These are phyloP conservation scores for Eucalyptus guilfoylei DNA, from an alignment of 345 rosid species.

Conservation along the genomic window DNA sequence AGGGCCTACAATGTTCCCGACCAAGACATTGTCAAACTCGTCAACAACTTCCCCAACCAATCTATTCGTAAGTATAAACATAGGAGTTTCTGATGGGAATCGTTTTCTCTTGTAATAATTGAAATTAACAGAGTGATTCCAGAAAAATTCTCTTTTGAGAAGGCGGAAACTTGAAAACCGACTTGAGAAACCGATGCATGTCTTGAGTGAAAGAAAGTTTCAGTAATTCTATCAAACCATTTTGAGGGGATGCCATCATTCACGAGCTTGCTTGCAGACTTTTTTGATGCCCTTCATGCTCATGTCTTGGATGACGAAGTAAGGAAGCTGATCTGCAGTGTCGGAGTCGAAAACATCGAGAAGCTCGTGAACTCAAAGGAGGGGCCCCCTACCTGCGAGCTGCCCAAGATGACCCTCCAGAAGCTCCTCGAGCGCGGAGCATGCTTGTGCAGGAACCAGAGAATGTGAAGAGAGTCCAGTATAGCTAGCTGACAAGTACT, in stretches of 20 bases:
- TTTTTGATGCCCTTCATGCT: slow-evolving; percentile 5
- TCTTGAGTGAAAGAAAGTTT: not conserved
- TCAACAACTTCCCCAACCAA: slow-evolving; percentile 2
- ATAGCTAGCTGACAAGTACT: slow-evolving; percentile 2
- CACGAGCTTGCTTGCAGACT: not conserved
- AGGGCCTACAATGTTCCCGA: not conserved
- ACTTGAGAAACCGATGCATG: not conserved
- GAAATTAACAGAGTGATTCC: not conserved
- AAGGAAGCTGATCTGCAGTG: slow-evolving; percentile 5
- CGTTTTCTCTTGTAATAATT: not conserved
- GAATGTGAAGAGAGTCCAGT: slow-evolving; percentile 8
- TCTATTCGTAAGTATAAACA: not conserved
- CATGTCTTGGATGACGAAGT: slow-evolving; percentile 6
- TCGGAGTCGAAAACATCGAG: not conserved
- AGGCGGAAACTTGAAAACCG: too few relatives aligned
- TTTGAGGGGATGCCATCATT: not conserved
- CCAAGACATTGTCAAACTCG: slow-evolving; percentile 1
- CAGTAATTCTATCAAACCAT: not conserved
- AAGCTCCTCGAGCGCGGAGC: slow-evolving; percentile 6
- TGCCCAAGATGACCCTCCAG: slow-evolving; percentile 6
- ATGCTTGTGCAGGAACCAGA: slow-evolving; percentile 9
- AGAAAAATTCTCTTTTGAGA: not conserved
- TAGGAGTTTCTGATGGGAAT: not conserved
- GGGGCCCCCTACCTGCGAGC: slow-evolving; percentile 2
- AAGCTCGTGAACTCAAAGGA: slow-evolving; percentile 9